Base-by-base conservation (phyloP, 1,284 basidiomycete species). In the Puccinia triticina region DNA sequence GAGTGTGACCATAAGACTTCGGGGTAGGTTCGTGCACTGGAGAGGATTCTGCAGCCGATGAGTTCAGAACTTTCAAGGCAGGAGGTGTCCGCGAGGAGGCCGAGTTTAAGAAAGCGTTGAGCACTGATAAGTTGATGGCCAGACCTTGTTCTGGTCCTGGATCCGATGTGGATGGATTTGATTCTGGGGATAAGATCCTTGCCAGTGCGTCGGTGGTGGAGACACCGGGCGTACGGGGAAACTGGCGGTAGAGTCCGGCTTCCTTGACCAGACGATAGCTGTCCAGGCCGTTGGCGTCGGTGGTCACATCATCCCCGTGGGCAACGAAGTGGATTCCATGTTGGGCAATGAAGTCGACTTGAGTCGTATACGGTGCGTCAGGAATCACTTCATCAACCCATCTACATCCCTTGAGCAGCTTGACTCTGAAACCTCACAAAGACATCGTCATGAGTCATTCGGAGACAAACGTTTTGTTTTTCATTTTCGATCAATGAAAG, bases 261-360 rank as follows among this genome's bases (percentile, higher is more conserved):
- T 66, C 77, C 34, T 78, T 78, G 29, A 78, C 77, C 18, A 50
- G 64, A 34, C 77, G 26, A 37, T 78, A 78, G 23, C 59, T 78
- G 50, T 78, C 77, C 48, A 78, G 34, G 61, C 77, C 77, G 23
- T 69, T 23, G 21, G 77, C 61, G 34, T 78, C 77, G 0, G 77
- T 67, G 0, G 77, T 78, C 32, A 78, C 66, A 23, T 78, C 77
- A 69, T 78, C 77, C 34, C 77, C 77, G 26, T 78, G 77, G n/a
- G 77, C 77, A n/a, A 78, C 77, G 32, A 69, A 78, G 61, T 78
- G 40, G 11, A 78, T 78, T 0, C 50, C 48, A 40, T 78, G 50
- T 78, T 26, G 43, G 16, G 43, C n/a, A 40, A 78, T 78, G 32
- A 78, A 78, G 14, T 78, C 77, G 23, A 78, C 32, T 67, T 50